phyloP scores from a whole-genome alignment of 2,329 filamentous ascomycete genomes.

The Penicillium sp. region DNA sequence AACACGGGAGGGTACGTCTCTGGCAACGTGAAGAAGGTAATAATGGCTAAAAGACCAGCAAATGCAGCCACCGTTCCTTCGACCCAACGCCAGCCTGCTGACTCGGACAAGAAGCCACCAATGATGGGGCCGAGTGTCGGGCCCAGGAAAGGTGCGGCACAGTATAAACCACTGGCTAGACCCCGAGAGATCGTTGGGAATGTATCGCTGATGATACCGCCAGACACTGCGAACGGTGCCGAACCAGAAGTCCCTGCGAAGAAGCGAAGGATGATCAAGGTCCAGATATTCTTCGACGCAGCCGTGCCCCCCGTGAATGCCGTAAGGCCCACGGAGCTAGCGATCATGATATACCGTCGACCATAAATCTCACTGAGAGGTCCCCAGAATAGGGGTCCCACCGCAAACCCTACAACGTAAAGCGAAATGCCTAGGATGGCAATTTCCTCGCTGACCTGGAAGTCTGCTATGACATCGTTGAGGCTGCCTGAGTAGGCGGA shows the following conservation, averaged over 20 bases:
- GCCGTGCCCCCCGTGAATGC: conserved; percentile 60
- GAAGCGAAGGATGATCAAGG: conserved; percentile 63
- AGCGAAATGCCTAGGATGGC: conserved; percentile 63
- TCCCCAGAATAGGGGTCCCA: conserved; percentile 65
- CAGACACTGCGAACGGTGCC: conserved; percentile 48
- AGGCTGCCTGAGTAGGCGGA: conserved; percentile 50
- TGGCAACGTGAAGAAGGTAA: conserved; percentile 20
- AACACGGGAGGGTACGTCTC: conserved; percentile 33
- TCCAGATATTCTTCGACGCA: conserved; percentile 56
- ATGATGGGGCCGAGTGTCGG: conserved; percentile 29
- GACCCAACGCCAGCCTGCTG: conserved; percentile 31
- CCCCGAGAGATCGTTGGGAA: conserved; percentile 54
- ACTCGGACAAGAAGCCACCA: conserved; percentile 31
- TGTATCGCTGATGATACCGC: conserved; percentile 57
- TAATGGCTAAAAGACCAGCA: conserved; percentile 29
- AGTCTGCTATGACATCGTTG: conserved; percentile 52
- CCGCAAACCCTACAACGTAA: conserved; percentile 61
- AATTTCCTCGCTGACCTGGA: conserved; percentile 53
- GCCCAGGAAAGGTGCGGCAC: conserved; percentile 62
- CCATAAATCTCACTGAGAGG: conserved; percentile 64
- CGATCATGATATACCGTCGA: conserved; percentile 51
- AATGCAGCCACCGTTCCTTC: conserved; percentile 31
- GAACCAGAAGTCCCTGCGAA: conserved; percentile 61
- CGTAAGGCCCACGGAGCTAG: conserved; percentile 56
- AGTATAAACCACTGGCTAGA: conserved; percentile 60